A percentile compares a stretch with the other conserved stretches of the same genome.
phyloP scores from a whole-genome alignment of 2,329 filamentous ascomycete genomes.

The Monosporascus sp. region DNA sequence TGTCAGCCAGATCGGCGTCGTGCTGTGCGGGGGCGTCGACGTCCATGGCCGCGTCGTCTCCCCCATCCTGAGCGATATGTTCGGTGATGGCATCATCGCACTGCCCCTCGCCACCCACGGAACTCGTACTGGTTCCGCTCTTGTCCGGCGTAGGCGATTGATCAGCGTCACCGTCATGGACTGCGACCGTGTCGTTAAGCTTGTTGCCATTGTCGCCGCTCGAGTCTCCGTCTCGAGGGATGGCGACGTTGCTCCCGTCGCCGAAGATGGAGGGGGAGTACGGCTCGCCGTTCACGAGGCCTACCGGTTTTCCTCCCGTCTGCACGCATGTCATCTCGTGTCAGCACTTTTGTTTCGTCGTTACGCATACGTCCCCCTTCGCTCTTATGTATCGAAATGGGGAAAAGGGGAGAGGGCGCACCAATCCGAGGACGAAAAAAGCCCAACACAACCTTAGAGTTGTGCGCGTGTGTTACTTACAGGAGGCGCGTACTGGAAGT shows the following conservation, averaged over 20 bases:
- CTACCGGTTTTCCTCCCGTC: constrained; percentile 23
- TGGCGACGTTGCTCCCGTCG: background rate
- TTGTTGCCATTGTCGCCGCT: background rate
- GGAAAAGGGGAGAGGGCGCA: background rate
- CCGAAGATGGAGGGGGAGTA: background rate
- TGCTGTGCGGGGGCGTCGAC: background rate
- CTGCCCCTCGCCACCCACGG: background rate
- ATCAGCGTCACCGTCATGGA: background rate
- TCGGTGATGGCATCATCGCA: background rate
- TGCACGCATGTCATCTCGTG: background rate
- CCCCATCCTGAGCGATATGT: background rate
- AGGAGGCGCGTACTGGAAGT: constrained; percentile 43
- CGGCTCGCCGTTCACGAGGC: constrained; percentile 10
- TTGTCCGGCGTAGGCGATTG: background rate
- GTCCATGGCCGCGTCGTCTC: background rate
- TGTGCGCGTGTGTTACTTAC: constrained; percentile 26
- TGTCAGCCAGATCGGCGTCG: background rate
- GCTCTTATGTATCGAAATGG: background rate
- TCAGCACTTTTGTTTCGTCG: background rate
- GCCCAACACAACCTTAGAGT: too few relatives aligned
- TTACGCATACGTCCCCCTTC: too few relatives aligned
- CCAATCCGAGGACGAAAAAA: too few relatives aligned
- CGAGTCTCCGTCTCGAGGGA: background rate
- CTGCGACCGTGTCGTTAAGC: background rate
- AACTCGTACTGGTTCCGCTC: background rate